Evolutionary conservation across 306 rosid species (phyloP).

Genomic region (Delonix regia): DNA sequence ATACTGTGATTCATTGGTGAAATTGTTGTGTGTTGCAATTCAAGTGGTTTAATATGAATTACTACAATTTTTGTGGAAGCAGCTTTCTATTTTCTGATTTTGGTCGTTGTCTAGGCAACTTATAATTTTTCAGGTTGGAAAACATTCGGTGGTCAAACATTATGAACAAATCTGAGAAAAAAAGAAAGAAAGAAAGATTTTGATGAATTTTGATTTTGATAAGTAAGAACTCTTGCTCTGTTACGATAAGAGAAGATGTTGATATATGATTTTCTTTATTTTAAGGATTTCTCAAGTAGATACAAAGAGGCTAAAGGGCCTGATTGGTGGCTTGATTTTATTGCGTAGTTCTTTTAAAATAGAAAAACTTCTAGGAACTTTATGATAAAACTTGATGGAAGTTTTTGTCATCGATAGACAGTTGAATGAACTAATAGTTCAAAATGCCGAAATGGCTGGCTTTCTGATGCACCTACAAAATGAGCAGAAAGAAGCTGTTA

Average conservation of each 20-base stretch:
- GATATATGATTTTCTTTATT: neutral
- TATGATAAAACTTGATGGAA: constrained; percentile 11
- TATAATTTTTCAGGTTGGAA: constrained; percentile 12
- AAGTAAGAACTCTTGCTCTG: neutral
- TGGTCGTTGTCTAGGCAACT: neutral
- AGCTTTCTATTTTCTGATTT: constrained; percentile 8
- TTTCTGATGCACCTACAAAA: constrained; percentile 71
- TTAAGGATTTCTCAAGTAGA: neutral
- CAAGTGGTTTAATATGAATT: neutral
- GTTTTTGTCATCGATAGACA: constrained; percentile 60
- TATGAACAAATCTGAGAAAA: neutral
- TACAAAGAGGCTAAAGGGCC: neutral
- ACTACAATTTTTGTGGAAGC: neutral
- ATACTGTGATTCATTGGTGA: no score
- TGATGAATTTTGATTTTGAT: neutral
- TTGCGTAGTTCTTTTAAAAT: neutral
- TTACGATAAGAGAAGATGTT: neutral
- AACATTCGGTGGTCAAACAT: neutral
- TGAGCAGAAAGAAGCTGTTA: constrained; percentile 60
- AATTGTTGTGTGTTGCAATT: no score
- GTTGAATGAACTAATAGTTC: constrained; percentile 56
- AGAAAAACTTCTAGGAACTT: neutral
- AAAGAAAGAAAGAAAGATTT: neutral
- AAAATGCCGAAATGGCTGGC: constrained; percentile 80
- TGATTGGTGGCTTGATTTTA: neutral